Percentiles rank a stretch among this genome's conserved stretches.
These are phyloP conservation scores for Penicillium coprophilum DNA, from an alignment of 495 filamentous ascomycete species.

Conservation along the genomic window DNA sequence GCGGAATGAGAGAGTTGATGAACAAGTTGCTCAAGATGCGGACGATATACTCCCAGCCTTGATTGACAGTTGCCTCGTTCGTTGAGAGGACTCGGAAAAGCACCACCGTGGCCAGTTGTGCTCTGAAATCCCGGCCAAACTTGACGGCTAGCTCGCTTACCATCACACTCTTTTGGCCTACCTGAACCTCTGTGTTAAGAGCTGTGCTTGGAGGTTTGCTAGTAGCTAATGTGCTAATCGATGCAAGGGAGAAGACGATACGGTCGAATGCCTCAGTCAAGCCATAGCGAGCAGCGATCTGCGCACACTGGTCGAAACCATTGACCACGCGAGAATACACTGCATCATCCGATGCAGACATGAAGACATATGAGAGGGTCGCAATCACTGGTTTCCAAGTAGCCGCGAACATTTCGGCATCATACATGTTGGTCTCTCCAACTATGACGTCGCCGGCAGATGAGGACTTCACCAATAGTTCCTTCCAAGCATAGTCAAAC, in stretches of 20 bases:
- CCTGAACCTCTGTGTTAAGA: slow-evolving; percentile 95
- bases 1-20: slow-evolving; percentile 87
- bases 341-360: slow-evolving; percentile 97
- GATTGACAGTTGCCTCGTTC: slow-evolving; percentile 71
- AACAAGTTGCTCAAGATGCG: slow-evolving; percentile 95
- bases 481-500: slow-evolving; percentile 97
- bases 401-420: slow-evolving; percentile 95
- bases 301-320: slow-evolving; percentile 93
- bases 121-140: slow-evolving; percentile 91
- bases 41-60: slow-evolving; percentile 84
- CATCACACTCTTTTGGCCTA: slow-evolving; percentile 91
- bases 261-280: slow-evolving; percentile 86
- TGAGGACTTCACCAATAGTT: slow-evolving; percentile 83
- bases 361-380: slow-evolving; percentile 95
- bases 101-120: slow-evolving; percentile 89
- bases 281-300: slow-evolving; percentile 83
- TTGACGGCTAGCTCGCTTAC: slow-evolving; percentile 97
- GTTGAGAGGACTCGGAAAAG: slow-evolving; percentile 85
- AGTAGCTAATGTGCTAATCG: slow-evolving; percentile 82
- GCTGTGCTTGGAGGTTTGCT: slow-evolving; percentile 73
- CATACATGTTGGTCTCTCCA: slow-evolving; percentile 91
- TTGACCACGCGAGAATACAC: slow-evolving; percentile 91
- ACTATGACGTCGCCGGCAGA: slow-evolving; percentile 69
- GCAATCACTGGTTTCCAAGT: slow-evolving; percentile 95
- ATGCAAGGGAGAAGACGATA: slow-evolving; percentile 82